phyloP scores from a whole-genome alignment of 2,329 filamentous ascomycete species.

The Endocalyx cinctus region DNA sequence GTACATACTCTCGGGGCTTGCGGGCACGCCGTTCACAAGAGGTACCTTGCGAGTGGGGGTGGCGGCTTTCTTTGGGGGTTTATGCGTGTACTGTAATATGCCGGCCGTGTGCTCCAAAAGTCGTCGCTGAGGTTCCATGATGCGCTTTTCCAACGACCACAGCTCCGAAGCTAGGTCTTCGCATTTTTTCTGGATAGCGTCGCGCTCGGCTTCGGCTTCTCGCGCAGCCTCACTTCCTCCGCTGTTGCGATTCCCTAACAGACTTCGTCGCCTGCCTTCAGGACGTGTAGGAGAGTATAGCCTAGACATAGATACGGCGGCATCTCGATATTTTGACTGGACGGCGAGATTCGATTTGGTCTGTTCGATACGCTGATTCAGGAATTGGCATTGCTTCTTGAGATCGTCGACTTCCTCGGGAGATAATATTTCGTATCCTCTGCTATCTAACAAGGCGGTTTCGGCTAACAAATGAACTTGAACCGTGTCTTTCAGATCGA shows the following conservation, averaged over 20 bases:
- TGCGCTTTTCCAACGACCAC: slow-evolving; percentile 71
- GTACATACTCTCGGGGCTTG: slow-evolving; percentile 73
- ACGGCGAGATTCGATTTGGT: slow-evolving; percentile 78
- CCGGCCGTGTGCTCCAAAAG: slow-evolving; percentile 88
- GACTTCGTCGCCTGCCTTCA: slow-evolving; percentile 44
- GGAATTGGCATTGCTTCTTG: slow-evolving; percentile 76
- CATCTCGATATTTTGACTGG: slow-evolving; percentile 92
- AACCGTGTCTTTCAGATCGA: slow-evolving; percentile 67
- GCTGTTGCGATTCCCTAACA: slow-evolving; percentile 46
- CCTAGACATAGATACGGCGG: slow-evolving; percentile 78
- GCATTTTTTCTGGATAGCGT: slow-evolving; percentile 72
- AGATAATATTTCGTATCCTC: slow-evolving; percentile 76
- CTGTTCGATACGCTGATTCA: slow-evolving; percentile 75
- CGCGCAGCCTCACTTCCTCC: slow-evolving; percentile 44
- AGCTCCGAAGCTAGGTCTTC: slow-evolving; percentile 80
- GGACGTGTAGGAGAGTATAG: slow-evolving; percentile 61
- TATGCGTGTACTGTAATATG: slow-evolving; percentile 86
- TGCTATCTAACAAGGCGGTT: slow-evolving; percentile 86
- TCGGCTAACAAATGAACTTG: slow-evolving; percentile 90
- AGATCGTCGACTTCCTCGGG: slow-evolving; percentile 87
- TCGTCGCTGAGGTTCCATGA: slow-evolving; percentile 68
- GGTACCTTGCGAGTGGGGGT: slow-evolving; percentile 37
- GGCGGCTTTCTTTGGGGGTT: slow-evolving; percentile 57
- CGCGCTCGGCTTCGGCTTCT: slow-evolving; percentile 69
- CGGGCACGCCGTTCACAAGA: slow-evolving; percentile 56